These are phyloP conservation scores for Eimeria necatrix DNA, from an alignment of 169 alveolate genomes.

Conservation along the genomic window DNA sequence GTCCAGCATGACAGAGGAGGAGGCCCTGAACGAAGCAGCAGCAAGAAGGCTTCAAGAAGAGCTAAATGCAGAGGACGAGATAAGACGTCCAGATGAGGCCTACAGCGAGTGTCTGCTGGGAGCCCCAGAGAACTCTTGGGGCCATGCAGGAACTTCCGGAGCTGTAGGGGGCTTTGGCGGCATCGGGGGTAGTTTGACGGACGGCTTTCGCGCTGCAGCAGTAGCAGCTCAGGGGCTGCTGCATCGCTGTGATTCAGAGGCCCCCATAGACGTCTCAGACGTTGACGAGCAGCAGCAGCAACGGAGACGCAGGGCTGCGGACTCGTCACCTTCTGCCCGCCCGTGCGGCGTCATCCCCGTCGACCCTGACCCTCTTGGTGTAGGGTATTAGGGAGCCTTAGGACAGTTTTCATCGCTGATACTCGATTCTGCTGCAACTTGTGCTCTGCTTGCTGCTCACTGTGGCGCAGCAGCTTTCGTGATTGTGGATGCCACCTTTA, in stretches of 20 bases:
- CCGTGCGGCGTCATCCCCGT: neutral
- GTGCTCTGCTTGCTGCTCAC: neutral
- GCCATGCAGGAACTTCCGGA: neutral
- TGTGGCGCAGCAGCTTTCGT: neutral
- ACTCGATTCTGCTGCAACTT: neutral
- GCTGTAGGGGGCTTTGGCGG: neutral
- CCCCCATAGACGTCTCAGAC: no score
- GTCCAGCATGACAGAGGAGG: conserved; percentile 1
- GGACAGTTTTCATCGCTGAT: no score
- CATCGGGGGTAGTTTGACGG: neutral
- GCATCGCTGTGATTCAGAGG: neutral
- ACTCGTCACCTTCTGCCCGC: no score
- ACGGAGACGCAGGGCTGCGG: no score
- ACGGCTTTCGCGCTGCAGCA: conserved; percentile 32
- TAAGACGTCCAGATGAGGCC: neutral
- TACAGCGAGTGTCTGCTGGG: conserved; percentile 27
- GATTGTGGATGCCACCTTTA: no score
- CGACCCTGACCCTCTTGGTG: neutral
- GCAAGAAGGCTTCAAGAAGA: neutral
- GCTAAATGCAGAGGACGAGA: neutral
- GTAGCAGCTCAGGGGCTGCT: neutral
- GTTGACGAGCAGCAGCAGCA: no score
- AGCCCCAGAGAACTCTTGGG: neutral
- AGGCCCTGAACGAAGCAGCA: conserved; percentile 31
- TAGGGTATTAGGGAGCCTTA: no score